Evolutionary conservation across 2,329 filamentous ascomycete genomes (phyloP), one percentile per base, ranked within the genome.

Genomic region (Helminthosporium solani): DNA sequence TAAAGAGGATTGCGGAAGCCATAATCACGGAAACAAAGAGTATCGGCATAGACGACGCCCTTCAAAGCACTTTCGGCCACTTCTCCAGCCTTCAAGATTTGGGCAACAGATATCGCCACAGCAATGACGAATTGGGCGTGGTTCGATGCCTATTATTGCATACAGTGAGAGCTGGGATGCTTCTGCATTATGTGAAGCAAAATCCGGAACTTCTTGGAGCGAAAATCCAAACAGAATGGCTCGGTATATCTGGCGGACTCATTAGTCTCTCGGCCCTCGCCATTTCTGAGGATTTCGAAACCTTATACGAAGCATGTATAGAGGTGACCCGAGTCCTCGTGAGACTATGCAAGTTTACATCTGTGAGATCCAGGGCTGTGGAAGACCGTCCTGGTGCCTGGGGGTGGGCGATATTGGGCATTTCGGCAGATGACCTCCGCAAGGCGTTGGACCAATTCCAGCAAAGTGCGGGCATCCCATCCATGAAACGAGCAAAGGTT

Each of bases 51-150:
- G 51, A 52, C 15, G 28, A 33, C n/a, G 7, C 33, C 33, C 38
- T 52, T 34, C 49, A 42, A 30, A 42, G 46, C n/a, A 52, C 45
- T 36, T 36, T 54, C 18, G 42, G 46, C 3, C 11, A 15, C 25
- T 54, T 14, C 35, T 52, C 49, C 34, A 49, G 25, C 28, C 33
- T 54, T 42, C 49, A 49, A 43, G 51, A 54, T 20, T 49, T 54
- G 12, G 49, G 30, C 19, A 7, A 54, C 18, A 38, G 34, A 46
- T 35, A 35, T 30, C 40, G 40, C 40, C 9, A 43, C 19, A 15
- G 16, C 5, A 8, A 8, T 2, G 40, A 43, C 20, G 21, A 25
- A 23, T 7, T 43, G 2, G 31, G 40, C 20, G n/a, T 35, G 31
- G 40, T 28, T 7, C 40, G 25, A 7, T 18, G 11, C 19, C 6